These are phyloP conservation scores for Ophiostoma novo-ulmi DNA, from an alignment of 2,329 filamentous ascomycete species.

Conservation along the genomic window DNA sequence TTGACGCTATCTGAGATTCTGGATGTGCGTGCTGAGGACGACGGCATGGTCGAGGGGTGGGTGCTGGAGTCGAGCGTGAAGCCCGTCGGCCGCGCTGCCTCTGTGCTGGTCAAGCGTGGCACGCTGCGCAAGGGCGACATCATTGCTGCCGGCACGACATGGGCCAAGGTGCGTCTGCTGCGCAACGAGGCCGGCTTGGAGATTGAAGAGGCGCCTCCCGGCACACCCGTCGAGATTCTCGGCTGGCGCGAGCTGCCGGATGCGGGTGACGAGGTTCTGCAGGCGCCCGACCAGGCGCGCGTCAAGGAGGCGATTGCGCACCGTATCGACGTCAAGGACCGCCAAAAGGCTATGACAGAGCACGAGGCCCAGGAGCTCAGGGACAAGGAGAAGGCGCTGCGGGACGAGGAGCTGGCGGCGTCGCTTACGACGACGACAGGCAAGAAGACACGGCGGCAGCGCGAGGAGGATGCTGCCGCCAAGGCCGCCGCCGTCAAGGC, in stretches of 20 bases:
- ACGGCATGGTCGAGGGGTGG: slow-evolving; percentile 84
- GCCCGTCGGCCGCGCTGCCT: slow-evolving; percentile 76
- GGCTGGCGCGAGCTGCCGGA: slow-evolving; percentile 83
- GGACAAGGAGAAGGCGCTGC: slow-evolving; percentile 5
- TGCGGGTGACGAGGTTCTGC: slow-evolving; percentile 81
- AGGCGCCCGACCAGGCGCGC: slow-evolving; percentile 71
- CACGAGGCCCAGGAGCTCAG: slow-evolving; percentile 68
- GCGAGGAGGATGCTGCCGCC: slow-evolving; percentile 29
- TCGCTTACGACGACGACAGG: not conserved
- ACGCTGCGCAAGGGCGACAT: slow-evolving; percentile 76
- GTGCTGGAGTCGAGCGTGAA: slow-evolving; percentile 89
- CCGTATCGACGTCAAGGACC: slow-evolving; percentile 65
- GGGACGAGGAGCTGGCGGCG: not conserved
- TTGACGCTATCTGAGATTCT: slow-evolving; percentile 81
- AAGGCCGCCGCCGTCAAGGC: slow-evolving; percentile 38
- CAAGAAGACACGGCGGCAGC: slow-evolving; percentile 3
- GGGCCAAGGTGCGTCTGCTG: slow-evolving; percentile 77
- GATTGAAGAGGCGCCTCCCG: slow-evolving; percentile 70
- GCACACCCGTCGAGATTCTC: slow-evolving; percentile 84
- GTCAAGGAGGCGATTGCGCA: slow-evolving; percentile 68
- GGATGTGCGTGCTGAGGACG: slow-evolving; percentile 74
- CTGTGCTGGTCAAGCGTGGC: slow-evolving; percentile 80
- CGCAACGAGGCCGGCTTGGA: slow-evolving; percentile 76
- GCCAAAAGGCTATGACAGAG: slow-evolving; percentile 70
- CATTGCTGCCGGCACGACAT: slow-evolving; percentile 82